These are phyloP conservation scores for Cladophialophora exuberans DNA, from an alignment of 2,329 filamentous ascomycete species.

Conservation along the genomic window DNA sequence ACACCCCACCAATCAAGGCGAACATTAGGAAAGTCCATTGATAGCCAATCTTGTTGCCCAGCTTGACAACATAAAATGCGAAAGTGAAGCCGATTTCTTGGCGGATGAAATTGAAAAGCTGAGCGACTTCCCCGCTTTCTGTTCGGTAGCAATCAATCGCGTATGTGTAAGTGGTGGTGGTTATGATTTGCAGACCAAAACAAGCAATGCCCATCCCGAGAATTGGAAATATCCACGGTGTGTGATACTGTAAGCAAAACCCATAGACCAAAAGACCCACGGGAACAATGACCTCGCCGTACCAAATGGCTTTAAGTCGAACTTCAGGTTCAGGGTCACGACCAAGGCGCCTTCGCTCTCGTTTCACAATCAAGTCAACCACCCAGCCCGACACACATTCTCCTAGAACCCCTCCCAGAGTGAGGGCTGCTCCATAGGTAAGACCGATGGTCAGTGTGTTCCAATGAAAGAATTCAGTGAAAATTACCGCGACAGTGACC, in stretches of 20 bases:
- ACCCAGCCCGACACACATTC: conserved; percentile 34
- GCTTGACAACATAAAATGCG: conserved; percentile 34
- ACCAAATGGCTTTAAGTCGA: conserved; percentile 36
- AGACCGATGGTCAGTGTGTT: conserved; percentile 38
- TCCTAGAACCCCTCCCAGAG: conserved; percentile 34
- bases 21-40: conserved; percentile 32
- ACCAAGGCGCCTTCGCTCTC: conserved; percentile 25
- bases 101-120: conserved; percentile 34
- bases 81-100: conserved; percentile 36
- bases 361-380: conserved; percentile 32
- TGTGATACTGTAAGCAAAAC: conserved; percentile 37
- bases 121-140: conserved; percentile 30
- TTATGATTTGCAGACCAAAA: conserved; percentile 37
- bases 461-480: conserved; percentile 37
- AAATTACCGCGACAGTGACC: conserved; percentile 39
- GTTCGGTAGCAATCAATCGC: conserved; percentile 34
- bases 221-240: conserved; percentile 35
- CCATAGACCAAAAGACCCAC: conserved; percentile 39
- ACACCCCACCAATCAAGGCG: conserved; percentile 22
- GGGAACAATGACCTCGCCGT: conserved; percentile 35
- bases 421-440: conserved; percentile 37
- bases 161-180: conserved; percentile 36
- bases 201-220: conserved; percentile 35
- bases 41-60: conserved; percentile 28
- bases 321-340: conserved; percentile 34